Evolutionary conservation across 2,329 filamentous ascomycete species (phyloP), one percentile per base, ranked within the genome.

Genomic region (Alternaria dauci): DNA sequence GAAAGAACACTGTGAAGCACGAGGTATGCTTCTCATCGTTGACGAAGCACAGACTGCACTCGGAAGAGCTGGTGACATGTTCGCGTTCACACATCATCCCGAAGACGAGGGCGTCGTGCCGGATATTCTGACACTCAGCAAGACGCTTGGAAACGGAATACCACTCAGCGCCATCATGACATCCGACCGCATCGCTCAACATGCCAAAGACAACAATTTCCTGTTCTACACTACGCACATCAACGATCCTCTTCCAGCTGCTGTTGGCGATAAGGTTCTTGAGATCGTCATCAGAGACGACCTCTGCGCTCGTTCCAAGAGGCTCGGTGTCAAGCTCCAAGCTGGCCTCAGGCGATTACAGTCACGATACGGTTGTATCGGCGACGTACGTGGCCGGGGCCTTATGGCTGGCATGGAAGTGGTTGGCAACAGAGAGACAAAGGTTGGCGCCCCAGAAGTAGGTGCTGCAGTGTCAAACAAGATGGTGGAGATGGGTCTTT

Each of bases 161-260:
- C 87, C 88, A 1, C 77, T 89, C 4, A 83, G 82, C 50, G 83
- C 87, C 0, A 85, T 89, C 1, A 79, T 86, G 2, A 88, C 87
- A 0, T 86, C 82, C 43, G 78, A 81, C 5, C 79, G 82, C 32
- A 87, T 89, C 46, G 86, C 83, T 42, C 72, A 76, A 3, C 79
- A 80, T 2, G 84, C 82, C 32, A 74, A 76, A 11, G 81, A 86
- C 18, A 77, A 78, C 3, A 83, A 81, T 28, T 89, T 83, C 65
- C 77, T 85, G 18, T 89, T 86, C 69, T 84, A 86, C 63, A 89
- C 87, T 0, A 89, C 87, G 0, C 88, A 89, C 65, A 75, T 88
- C 50, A 88, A 89, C 63, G 87, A 89, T 63, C 86, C 87, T 0
- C 75, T 89, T 0, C 83, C 87, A 0, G 86, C 86, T 0, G 85